phyloP scores from a whole-genome alignment of 2,329 filamentous ascomycete species.

The Pezicula rhizophila region DNA sequence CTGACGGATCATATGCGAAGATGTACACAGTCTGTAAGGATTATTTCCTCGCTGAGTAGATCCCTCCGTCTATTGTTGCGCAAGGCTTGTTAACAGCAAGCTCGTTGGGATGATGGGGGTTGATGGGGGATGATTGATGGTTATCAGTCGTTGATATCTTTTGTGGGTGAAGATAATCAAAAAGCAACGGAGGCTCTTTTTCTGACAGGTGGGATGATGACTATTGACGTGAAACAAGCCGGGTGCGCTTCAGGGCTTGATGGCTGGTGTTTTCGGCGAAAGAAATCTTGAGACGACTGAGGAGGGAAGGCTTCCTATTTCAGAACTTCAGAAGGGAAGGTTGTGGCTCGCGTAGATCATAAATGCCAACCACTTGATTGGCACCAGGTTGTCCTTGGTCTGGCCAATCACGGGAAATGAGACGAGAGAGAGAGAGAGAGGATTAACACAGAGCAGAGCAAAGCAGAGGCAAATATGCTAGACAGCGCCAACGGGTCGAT shows the following conservation, averaged over 20 bases:
- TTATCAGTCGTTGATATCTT: constrained; percentile 9
- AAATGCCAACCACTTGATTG: constrained; percentile 40
- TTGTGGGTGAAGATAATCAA: constrained; percentile 9
- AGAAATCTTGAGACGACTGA: constrained; percentile 25
- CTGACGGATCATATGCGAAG: constrained; percentile 27
- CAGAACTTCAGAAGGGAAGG: constrained; percentile 33
- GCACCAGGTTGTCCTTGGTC: constrained; percentile 26
- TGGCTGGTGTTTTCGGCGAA: constrained; percentile 16
- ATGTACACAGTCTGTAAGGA: constrained; percentile 12
- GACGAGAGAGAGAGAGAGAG: constrained; percentile 18
- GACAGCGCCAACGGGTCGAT: constrained; percentile 23
- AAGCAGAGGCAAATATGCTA: background rate
- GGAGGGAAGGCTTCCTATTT: constrained; percentile 27
- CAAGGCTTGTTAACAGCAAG: constrained; percentile 13
- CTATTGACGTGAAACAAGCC: constrained; percentile 23
- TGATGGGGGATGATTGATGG: constrained; percentile 10
- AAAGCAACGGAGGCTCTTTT: constrained; percentile 7
- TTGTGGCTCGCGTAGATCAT: constrained; percentile 36
- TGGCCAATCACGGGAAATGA: constrained; percentile 37
- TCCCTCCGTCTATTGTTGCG: constrained; percentile 5
- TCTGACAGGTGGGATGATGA: constrained; percentile 16
- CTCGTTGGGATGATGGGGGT: constrained; percentile 10
- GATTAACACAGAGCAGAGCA: background rate
- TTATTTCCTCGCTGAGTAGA: constrained; percentile 8
- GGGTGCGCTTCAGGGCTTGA: constrained; percentile 13